Base-by-base conservation (phyloP, 1,139 yeast species). In the Nakaseomyces sp. region DNA sequence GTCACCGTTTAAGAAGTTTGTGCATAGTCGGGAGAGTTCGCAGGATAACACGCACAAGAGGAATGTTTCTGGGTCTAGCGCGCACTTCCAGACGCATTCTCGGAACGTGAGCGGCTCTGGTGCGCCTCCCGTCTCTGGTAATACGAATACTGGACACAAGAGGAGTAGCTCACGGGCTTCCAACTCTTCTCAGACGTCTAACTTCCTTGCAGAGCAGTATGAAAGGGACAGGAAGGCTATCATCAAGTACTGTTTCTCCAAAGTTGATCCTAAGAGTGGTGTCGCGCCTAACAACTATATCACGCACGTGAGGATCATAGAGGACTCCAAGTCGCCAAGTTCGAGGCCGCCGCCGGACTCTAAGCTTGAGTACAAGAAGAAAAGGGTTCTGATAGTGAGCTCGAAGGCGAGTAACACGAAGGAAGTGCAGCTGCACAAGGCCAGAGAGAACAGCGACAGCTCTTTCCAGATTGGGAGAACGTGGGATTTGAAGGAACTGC, bases 401-500 rank as follows among this genome's bases (percentile, higher is more conserved):
- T 48, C 61, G 8, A 53, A 48, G 35, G 75, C 74, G 4, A 68
- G 73, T 47, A 65, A 69, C 41, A 66, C 73, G 2, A 93, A 94
- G 2, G 68, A 84, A 20, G 81, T 86, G 37, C 72, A 81, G 45
- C 58, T 91, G 22, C 96, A 88, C 58, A 91, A 91, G 65, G 96
- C 95, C 1, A 80, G 94, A 54, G 87, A 76, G 60, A 84, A 83
- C 55, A 71, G 77, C 9, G 79, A 79, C 48, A 87, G 84, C 2
- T 64, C 79, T 3, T 80, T 84, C 57, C 97, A 89, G 63, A 85
- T 91, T 44, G 98, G 98, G 32, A 75, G 96, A 57, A 82, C 95
- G 4, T 91, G 98, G 98, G 81, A 80, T 50, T 67, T 91, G 57
- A 86, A 77, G 48, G 95, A 86, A 52, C 68, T 91, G 51, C 65